phyloP scores from a whole-genome alignment of 2,329 filamentous ascomycete species.

The Fusarium buxicola region DNA sequence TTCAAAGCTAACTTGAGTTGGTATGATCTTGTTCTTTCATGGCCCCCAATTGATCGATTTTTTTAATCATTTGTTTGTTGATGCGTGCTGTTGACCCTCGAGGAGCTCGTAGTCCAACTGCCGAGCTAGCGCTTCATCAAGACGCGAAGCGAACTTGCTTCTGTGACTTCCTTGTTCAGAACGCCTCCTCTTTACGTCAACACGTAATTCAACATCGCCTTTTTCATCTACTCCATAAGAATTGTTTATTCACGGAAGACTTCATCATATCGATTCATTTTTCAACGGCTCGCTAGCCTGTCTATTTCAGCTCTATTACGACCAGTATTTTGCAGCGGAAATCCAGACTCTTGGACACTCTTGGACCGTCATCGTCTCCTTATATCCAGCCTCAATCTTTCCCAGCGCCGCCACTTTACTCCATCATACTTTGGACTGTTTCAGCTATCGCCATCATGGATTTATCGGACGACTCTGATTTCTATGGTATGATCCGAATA shows the following conservation, averaged over 20 bases:
- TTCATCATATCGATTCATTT: neutral
- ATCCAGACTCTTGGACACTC: neutral
- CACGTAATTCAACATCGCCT: constrained; percentile 8
- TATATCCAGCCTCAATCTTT: neutral
- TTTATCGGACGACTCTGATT: constrained; percentile 63
- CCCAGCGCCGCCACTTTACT: neutral
- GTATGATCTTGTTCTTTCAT: too few relatives aligned
- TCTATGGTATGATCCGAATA: constrained; percentile 59
- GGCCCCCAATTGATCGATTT: neutral
- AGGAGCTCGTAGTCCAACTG: constrained; percentile 26
- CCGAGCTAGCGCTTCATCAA: constrained; percentile 27
- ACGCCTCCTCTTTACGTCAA: constrained; percentile 34
- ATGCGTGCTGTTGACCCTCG: neutral
- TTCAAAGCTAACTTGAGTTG: neutral
- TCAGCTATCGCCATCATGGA: constrained; percentile 48
- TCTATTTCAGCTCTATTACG: neutral
- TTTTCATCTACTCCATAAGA: neutral
- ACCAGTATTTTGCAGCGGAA: neutral
- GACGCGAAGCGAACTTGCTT: constrained; percentile 41
- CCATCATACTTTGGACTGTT: neutral
- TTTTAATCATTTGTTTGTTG: neutral
- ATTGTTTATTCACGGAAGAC: neutral
- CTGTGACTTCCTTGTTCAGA: constrained; percentile 24
- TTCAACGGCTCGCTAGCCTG: neutral
- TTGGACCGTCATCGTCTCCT: constrained; percentile 7